Conservation (phyloP, 805 yeast genomes). For the Saccharomycopsis sp. region DNA sequence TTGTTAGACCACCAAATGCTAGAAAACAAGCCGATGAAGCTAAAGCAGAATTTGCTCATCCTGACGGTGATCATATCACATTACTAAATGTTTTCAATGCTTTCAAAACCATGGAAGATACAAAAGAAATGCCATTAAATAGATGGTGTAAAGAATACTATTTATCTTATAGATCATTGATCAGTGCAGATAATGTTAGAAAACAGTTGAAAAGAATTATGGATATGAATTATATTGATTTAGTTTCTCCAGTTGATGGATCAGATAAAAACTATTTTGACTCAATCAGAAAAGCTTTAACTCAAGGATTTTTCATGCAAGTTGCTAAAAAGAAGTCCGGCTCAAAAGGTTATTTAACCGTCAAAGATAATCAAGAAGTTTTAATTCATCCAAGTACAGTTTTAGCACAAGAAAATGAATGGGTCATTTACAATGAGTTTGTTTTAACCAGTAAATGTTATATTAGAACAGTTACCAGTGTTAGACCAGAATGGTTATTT, state of each 20-base stretch:
- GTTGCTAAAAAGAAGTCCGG: slow-evolving; percentile 88
- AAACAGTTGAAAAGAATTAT: slow-evolving; percentile 73
- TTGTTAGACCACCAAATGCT: slow-evolving; percentile 84
- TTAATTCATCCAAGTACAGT: slow-evolving; percentile 90
- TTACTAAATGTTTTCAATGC: slow-evolving; percentile 73
- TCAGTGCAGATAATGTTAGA: slow-evolving; percentile 81
- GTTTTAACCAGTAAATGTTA: slow-evolving; percentile 90
- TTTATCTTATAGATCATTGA: slow-evolving; percentile 71
- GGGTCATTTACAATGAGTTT: slow-evolving; percentile 92
- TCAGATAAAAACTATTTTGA: slow-evolving; percentile 55
- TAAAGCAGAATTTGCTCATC: slow-evolving; percentile 79
- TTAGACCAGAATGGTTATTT: slow-evolving; percentile 87
- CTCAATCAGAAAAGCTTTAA: slow-evolving; percentile 75
- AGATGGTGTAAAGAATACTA: slow-evolving; percentile 92
- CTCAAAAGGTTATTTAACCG: slow-evolving; percentile 74
- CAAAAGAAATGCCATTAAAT: slow-evolving; percentile 43
- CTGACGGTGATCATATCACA: slow-evolving; percentile 92
- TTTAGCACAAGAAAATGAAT: slow-evolving; percentile 78
- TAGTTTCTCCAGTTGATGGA: slow-evolving; percentile 57
- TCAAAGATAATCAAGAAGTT: slow-evolving; percentile 94
- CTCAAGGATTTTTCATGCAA: slow-evolving; percentile 97
- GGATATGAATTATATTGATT: slow-evolving; percentile 68
- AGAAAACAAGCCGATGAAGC: slow-evolving; percentile 86
- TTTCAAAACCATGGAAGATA: slow-evolving; percentile 66
- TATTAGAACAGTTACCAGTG: slow-evolving; percentile 84